Conservation (phyloP, 129 eudicot genomes). For the Solidago caesia region DNA sequence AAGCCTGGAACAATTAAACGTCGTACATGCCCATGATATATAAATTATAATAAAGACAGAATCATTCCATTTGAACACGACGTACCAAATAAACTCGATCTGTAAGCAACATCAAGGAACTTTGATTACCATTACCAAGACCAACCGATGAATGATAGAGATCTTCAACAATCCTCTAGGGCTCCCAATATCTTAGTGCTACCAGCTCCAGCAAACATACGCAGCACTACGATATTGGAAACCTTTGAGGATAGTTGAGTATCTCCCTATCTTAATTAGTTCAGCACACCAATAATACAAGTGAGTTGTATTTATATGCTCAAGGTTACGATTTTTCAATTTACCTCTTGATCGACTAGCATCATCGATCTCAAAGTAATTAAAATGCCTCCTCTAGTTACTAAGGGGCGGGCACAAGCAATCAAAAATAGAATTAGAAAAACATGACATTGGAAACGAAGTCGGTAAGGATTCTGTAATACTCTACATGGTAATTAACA, state of each 20-base stretch:
- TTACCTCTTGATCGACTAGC: slow-evolving; percentile 9
- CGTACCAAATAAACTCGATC: not conserved
- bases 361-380: slow-evolving; percentile 12
- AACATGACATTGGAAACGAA: slow-evolving; percentile 21
- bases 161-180: slow-evolving; percentile 21
- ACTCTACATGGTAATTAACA: slow-evolving; percentile 17
- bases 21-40: too few relatives aligned
- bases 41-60: too few relatives aligned
- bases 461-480: not conserved
- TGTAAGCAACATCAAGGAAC: not conserved
- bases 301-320: not conserved
- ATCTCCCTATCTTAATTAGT: not conserved
- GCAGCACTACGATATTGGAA: slow-evolving; percentile 26
- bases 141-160: not conserved
- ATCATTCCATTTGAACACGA: too few relatives aligned
- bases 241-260: slow-evolving; percentile 30
- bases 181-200: slow-evolving; percentile 21
- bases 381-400: slow-evolving; percentile 18
- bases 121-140: not conserved
- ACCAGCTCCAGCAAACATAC: too few relatives aligned
- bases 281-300: not conserved
- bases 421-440: not conserved
- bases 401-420: slow-evolving; percentile 6
- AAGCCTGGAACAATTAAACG: too few relatives aligned
- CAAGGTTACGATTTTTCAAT: not conserved